phyloP scores from a whole-genome alignment of 2,329 filamentous ascomycete species.

The Fusarium haematococcum region DNA sequence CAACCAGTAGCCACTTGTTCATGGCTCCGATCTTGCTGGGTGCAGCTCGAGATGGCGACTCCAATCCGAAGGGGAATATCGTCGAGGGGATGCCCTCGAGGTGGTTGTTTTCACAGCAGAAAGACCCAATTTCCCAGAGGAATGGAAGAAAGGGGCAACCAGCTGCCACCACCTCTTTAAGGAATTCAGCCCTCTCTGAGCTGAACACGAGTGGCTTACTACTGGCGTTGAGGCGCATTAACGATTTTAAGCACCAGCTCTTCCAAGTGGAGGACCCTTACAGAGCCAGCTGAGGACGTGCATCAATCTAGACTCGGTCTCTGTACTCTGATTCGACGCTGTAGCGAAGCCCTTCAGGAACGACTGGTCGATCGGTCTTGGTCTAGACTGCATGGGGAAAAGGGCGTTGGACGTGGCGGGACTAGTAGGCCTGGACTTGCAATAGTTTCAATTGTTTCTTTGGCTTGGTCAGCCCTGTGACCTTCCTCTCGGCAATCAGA shows the following conservation, averaged over 20 bases:
- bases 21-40: background rate
- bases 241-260: constrained; percentile 6
- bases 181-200: constrained; percentile 6
- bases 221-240: constrained; percentile 48
- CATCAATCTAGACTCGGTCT: constrained; percentile 18
- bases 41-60: background rate
- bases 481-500: background rate
- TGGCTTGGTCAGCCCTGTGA: background rate
- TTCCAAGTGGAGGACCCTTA: background rate
- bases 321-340: background rate
- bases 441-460: constrained; percentile 1
- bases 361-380: background rate
- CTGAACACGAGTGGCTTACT: constrained; percentile 34
- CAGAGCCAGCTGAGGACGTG: constrained; percentile 3
- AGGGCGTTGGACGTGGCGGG: background rate
- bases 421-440: background rate
- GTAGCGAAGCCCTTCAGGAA: background rate
- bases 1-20: constrained; percentile 6
- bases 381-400: background rate
- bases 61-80: background rate
- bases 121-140: background rate
- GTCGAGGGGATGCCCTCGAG: background rate
- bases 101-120: background rate
- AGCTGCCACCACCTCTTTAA: background rate
- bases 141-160: background rate